Evolutionary conservation across 257 asterid species (phyloP).

Genomic region (Petunia axillaris): DNA sequence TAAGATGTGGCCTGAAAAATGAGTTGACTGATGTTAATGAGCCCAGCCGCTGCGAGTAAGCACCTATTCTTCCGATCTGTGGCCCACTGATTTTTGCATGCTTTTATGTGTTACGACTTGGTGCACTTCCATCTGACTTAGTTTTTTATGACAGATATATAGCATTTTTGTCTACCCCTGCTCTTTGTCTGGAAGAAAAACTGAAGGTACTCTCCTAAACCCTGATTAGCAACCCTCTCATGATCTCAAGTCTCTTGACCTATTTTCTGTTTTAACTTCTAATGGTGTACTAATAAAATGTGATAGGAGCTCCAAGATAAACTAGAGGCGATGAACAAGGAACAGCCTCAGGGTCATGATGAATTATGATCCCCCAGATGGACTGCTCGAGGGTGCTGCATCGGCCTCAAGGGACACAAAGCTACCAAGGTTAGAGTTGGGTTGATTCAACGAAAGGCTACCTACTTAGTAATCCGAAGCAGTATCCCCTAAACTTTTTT

Average conservation of each 20-base stretch:
- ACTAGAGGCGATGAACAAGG: slow-evolving; percentile 59
- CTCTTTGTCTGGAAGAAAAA: slow-evolving; percentile 72
- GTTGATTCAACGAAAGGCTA: neutral
- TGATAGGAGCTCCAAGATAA: slow-evolving; percentile 76
- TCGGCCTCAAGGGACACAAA: neutral
- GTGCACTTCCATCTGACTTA: slow-evolving; percentile 24
- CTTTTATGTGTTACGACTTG: neutral
- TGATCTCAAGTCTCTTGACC: too few species aligned
- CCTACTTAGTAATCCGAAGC: too few species aligned
- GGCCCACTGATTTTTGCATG: neutral
- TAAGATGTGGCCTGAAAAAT: slow-evolving; percentile 87
- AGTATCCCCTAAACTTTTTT: too few species aligned
- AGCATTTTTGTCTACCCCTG: slow-evolving; percentile 83
- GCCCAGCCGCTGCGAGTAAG: slow-evolving; percentile 99
- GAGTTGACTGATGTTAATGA: slow-evolving; percentile 87
- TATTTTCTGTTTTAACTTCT: neutral
- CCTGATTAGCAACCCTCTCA: neutral
- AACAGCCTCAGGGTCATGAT: slow-evolving; percentile 67
- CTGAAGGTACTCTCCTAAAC: slow-evolving; percentile 56
- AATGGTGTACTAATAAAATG: slow-evolving; percentile 8
- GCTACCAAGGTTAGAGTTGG: neutral
- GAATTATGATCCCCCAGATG: slow-evolving; percentile 58
- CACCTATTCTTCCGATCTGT: slow-evolving; percentile 20
- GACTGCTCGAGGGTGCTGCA: neutral
- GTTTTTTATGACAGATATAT: slow-evolving; percentile 58